These are phyloP conservation scores for Datura wrightii DNA, from an alignment of 257 asterid species.

Conservation along the genomic window DNA sequence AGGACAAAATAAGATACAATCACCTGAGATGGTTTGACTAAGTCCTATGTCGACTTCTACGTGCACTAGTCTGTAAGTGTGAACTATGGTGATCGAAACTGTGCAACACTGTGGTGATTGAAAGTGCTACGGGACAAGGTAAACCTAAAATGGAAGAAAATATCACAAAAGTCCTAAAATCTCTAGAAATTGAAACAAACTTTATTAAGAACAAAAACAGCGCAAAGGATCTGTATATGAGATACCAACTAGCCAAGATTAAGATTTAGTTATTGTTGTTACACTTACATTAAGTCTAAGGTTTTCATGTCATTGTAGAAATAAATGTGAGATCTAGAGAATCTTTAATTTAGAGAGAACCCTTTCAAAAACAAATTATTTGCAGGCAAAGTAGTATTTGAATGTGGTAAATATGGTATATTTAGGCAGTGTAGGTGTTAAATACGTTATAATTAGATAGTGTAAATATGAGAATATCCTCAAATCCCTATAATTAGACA, in stretches of 20 bases:
- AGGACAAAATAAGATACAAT: not conserved
- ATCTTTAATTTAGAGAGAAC: not conserved
- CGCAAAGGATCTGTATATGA: not conserved
- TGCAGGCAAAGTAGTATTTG: not conserved
- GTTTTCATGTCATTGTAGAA: constrained; percentile 12
- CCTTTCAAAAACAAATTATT: not conserved
- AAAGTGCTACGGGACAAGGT: not conserved
- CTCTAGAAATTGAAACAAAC: not conserved
- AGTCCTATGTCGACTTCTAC: not conserved
- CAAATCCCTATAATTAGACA: too few species aligned
- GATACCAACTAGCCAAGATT: constrained; percentile 15
- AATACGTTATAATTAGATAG: too few species aligned
- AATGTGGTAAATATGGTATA: too few species aligned
- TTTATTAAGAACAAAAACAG: constrained; percentile 8
- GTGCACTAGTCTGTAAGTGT: not conserved
- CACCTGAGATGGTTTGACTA: constrained; percentile 1
- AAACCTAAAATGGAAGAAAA: not conserved
- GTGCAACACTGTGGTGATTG: not conserved
- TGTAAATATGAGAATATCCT: too few species aligned
- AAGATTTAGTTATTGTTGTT: constrained; percentile 10
- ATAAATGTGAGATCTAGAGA: constrained; percentile 11
- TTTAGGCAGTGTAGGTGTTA: too few species aligned
- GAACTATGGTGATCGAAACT: not conserved
- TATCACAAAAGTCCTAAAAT: constrained; percentile 18
- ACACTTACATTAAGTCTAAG: not conserved